Evolutionary conservation across 1,139 yeast genomes (phyloP), one percentile per base, ranked within the genome.

Genomic region (Kodamaea derodonti): DNA sequence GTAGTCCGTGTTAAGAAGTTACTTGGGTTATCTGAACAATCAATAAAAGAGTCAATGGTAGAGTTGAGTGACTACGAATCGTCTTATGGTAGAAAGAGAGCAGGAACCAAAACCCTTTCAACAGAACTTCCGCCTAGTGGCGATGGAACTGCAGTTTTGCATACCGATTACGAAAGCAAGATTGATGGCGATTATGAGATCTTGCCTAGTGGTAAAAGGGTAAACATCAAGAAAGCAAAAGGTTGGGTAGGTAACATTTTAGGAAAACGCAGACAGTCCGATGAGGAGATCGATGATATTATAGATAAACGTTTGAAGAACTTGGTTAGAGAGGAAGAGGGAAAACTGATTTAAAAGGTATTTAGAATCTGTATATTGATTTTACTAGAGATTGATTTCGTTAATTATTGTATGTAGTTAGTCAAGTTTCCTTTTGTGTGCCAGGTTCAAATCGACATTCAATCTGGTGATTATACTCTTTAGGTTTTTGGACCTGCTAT

Each of bases 181-280:
- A 6, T 25, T 12, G 42, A 56, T 47, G 72, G 65, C 37, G 68
- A 63, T 3, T 72, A 65, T 35, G 90, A 83, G 46, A 59, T 77
- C 22, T 59, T 83, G 34, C 92, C 92, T 1, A 80, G 86, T 57
- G 92, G 92, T 13, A 79, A 79, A 46, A 56, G 72, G 34, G 72
- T 75, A 29, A 74, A 68, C 46, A 60, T 69, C 31, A 66, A 69
- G 37, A 43, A 54, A 30, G 42, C 40, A 52, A 40, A 62, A 35
- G 56, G 51, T 12, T 43, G 46, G 47, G 35, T 40, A 42, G 35
- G 45, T 36, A 52, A 39, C 39, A 54, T 39, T 40, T 46, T 18
- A 39, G 31, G 40, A 24, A 38, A 35, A 8, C 24, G 40, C 13
- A 36, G 30, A 13, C 24, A 23, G 3, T 32, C 38, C 3, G 75